Evolutionary conservation across 176 grass and related monocot genomes (phyloP).

Genomic region (Themeda triandra): DNA sequence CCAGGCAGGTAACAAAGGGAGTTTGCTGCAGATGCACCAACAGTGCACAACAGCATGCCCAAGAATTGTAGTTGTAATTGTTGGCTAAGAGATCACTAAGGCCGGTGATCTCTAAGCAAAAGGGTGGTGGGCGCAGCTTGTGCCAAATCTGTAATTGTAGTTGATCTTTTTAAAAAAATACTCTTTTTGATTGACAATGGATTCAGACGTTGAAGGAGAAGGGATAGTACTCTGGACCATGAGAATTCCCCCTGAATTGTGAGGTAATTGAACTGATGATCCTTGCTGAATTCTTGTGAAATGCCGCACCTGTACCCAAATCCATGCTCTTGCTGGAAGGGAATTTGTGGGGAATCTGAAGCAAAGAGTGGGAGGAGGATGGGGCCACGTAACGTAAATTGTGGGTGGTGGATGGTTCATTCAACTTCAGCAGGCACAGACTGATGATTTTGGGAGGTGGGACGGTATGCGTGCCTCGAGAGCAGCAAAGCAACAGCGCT

Average conservation of each 20-base stretch:
- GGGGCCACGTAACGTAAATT: background rate
- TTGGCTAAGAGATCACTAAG: too few relatives aligned
- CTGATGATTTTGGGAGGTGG: slow-evolving; percentile 43
- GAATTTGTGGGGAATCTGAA: background rate
- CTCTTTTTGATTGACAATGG: too few relatives aligned
- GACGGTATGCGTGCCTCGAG: slow-evolving; percentile 31
- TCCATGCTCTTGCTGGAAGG: background rate
- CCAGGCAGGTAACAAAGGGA: too few relatives aligned
- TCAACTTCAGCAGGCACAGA: slow-evolving; percentile 3
- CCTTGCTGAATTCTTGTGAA: background rate
- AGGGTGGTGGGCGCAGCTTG: too few relatives aligned
- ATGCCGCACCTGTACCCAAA: background rate
- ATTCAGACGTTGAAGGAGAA: background rate
- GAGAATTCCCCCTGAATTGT: background rate
- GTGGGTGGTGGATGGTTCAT: background rate
- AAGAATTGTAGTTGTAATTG: too few relatives aligned
- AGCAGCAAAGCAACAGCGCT: background rate
- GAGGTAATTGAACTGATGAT: background rate
- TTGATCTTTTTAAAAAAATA: too few relatives aligned
- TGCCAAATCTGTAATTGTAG: too few relatives aligned
- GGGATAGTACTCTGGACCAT: too few relatives aligned
- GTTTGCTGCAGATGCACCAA: too few relatives aligned
- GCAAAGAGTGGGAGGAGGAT: background rate
- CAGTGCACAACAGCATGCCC: too few relatives aligned
- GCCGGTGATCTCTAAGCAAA: too few relatives aligned